Evolutionary conservation across 2,329 filamentous ascomycete species (phyloP).

Genomic region (Monosporascus ibericus): DNA sequence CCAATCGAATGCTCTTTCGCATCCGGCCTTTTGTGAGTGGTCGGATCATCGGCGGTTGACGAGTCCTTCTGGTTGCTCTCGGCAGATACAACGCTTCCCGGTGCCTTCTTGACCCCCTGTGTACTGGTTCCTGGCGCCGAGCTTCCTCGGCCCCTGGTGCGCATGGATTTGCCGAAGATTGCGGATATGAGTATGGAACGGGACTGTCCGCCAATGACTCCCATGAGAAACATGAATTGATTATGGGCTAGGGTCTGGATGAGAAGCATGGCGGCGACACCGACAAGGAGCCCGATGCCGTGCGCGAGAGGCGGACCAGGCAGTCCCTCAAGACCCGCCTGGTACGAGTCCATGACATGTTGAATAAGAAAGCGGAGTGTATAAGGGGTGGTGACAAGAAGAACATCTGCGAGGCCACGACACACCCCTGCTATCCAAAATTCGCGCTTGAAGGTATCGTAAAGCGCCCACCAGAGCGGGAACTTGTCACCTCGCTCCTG

Average conservation of each 20-base stretch:
- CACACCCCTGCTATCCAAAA: constrained; percentile 74
- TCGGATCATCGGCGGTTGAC: too few species aligned
- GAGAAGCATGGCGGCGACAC: constrained; percentile 76
- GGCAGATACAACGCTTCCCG: too few species aligned
- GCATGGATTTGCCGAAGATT: constrained; percentile 85
- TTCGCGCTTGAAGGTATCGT: constrained; percentile 75
- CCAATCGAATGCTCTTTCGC: constrained; percentile 66
- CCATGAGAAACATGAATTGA: constrained; percentile 83
- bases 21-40: too few species aligned
- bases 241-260: constrained; percentile 71
- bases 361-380: constrained; percentile 74
- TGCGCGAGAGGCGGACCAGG: constrained; percentile 60
- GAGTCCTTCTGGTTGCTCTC: too few species aligned
- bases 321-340: constrained; percentile 41
- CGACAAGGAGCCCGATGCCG: constrained; percentile 74
- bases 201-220: constrained; percentile 77
- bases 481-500: constrained; percentile 58
- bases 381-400: constrained; percentile 76
- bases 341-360: constrained; percentile 72
- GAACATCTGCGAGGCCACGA: constrained; percentile 61
- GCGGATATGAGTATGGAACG: constrained; percentile 72
- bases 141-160: constrained; percentile 42
- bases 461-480: constrained; percentile 69
- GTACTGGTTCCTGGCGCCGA: constrained; percentile 37
- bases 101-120: constrained; percentile 27